Base-by-base conservation (phyloP, 176 grass and related monocot genomes). In the Avena sativa region DNA sequence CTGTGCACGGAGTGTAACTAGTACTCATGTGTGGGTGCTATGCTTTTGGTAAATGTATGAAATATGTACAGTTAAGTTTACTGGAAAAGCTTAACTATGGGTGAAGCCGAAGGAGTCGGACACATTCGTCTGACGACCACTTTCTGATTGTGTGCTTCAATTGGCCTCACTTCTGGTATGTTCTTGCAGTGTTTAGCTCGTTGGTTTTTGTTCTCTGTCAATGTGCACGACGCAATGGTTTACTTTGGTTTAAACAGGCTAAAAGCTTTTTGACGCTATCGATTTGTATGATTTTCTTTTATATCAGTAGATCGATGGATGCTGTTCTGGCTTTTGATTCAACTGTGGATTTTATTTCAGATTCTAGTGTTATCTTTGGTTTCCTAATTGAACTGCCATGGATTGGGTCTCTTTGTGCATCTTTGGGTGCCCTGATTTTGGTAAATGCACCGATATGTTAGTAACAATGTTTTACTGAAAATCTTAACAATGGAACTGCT, bases 111-210 rank as follows among this genome's bases (percentile, higher is more conserved):
- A 43, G 40, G 40, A 43, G 40, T 43, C 40, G 40, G 40, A 43
- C 40, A 43, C 40, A 43, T 43, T 43, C 40, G 40, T 43, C 40
- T 43, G 40, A 43, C 47, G 72, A 75, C 30, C 66, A 52, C 67
- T 8, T 43, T 20, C 67, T 76, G 73, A 75, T 75, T 23, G n/a
- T 49, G 21, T 74, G 71, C 46, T 25, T 23, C 12, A 48, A 20
- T 74, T 50, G 12, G 47, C 51, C 47, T 52, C 12, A 17, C n/a
- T 52, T 75, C 47, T 17, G 48, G 17, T 30, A 47, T 75, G 72
- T 75, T 75, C 3, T 52, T 53, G 73, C 14, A 5, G 49, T 17
- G 49, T 53, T 76, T 76, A 76, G 73, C 25, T 76, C 49, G 49
- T 76, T 10, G 14, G 8, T 55, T 30, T 30, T 52, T 28, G 12